Conservation (phyloP, 768 basidiomycete genomes). For the Xerocomellus chrysenteron region DNA sequence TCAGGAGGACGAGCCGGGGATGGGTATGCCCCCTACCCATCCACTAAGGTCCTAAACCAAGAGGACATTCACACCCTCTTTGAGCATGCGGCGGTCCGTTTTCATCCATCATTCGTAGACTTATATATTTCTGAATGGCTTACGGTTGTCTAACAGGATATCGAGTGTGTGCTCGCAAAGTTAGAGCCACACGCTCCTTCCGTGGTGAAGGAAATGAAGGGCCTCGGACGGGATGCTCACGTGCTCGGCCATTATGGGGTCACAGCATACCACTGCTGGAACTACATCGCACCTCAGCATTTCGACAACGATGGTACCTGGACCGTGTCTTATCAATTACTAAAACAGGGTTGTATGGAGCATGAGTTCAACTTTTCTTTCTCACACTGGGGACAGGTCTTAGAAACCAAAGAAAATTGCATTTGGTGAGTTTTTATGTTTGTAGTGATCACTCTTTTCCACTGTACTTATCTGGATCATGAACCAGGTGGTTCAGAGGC, state of each 20-base stretch:
- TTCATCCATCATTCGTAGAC: not conserved
- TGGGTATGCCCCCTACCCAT: not conserved
- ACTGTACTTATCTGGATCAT: not conserved
- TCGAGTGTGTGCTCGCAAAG: not conserved
- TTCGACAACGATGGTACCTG: not conserved
- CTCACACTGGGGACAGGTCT: not conserved
- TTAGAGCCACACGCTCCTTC: not conserved
- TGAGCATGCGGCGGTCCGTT: not conserved
- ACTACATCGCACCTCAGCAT: constrained; percentile 3
- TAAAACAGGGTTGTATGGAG: not conserved
- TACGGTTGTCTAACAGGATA: too few relatives aligned
- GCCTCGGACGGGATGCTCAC: not conserved
- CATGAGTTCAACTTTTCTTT: constrained; percentile 10
- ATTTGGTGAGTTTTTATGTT: not conserved
- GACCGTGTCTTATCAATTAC: constrained; percentile 8
- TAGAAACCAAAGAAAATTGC: constrained; percentile 3
- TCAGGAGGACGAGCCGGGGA: not conserved
- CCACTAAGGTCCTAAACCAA: not conserved
- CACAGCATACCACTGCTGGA: constrained; percentile 9
- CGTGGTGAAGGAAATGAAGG: not conserved
- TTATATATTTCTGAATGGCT: too few relatives aligned
- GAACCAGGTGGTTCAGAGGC: constrained; percentile 12
- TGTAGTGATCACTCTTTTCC: rapidly evolving
- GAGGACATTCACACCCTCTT: not conserved
- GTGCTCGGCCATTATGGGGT: not conserved